phyloP scores from a whole-genome alignment of 768 basidiomycete species.

The Lactarius pseudohatsudake region DNA sequence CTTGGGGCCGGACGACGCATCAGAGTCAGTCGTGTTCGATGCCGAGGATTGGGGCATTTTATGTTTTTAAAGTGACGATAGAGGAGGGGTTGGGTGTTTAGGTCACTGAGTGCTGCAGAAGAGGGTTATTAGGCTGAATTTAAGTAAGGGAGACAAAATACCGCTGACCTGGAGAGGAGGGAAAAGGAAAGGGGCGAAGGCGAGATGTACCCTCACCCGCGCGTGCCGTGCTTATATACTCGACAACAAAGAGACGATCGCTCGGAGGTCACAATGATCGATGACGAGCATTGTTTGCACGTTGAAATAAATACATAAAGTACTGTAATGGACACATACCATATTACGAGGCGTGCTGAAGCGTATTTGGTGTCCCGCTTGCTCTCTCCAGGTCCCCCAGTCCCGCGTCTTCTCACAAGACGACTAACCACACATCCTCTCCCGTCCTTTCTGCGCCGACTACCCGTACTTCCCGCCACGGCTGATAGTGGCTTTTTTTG shows the following conservation, averaged over 20 bases:
- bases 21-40: background rate
- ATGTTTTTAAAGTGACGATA: background rate
- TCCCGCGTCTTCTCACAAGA: too few species aligned
- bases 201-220: background rate
- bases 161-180: background rate
- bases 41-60: constrained; percentile 11
- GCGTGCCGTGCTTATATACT: background rate
- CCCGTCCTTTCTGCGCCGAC: too few species aligned
- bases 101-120: background rate
- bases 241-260: background rate
- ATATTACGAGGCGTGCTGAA: too few species aligned
- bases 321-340: background rate
- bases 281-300: background rate
- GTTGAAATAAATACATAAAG: background rate
- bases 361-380: too few species aligned
- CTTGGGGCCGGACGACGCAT: background rate
- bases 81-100: background rate
- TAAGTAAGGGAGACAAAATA: background rate
- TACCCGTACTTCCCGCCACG: too few species aligned
- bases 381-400: too few species aligned
- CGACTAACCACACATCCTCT: too few species aligned
- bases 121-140: background rate
- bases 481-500: too few species aligned
- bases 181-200: background rate
- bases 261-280: too few species aligned